Evolutionary conservation across 2,329 filamentous ascomycete genomes (phyloP), one percentile per base, ranked within the genome.

Genomic region (Phaeosphaeriaceae sp.): DNA sequence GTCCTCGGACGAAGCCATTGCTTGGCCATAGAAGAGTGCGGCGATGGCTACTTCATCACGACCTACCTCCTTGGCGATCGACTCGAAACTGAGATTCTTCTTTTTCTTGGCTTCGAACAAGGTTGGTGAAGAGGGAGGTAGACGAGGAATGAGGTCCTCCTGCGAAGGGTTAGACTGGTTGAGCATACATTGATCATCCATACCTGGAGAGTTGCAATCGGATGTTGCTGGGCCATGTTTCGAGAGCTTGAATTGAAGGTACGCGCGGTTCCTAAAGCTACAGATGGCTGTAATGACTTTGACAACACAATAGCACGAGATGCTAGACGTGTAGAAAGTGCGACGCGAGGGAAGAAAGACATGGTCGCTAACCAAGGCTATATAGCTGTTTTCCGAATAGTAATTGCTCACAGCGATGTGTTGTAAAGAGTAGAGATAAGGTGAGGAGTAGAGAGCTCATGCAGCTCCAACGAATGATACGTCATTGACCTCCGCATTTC

Each of bases 11-110:
- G 89, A 90, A 1, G 92, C 91, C 69, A 87, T 87, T 6, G 91
- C 88, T 77, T 95, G 92, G 28, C 94, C 94, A 77, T 97, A 97
- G 85, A 97, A 97, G 63, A 97, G 82, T 1, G 93, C 93, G 2
- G 94, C 94, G 3, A 91, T 87, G 43, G 92, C 92, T 44, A 97
- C 91, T 80, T 97, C 91, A 73, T 90, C 88, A 64, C 93, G 91
- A 63, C 88, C 89, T 55, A 97, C 84, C 28, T 88, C 83, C 66
- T 88, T 80, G 52, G 88, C 92, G 71, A 97, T 93, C 46, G 86
- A 81, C 75, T 93, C 91, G 75, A 97, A 97, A 70, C 85, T 91
- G 35, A 97, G 85, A 65, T 88, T 85, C 79, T 91, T 90, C 56
- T 80, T 76, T 50, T 92, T 89, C 80, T 97, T 97, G 65, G 91